phyloP scores from a whole-genome alignment of 768 basidiomycete genomes.

The Macrolepiota albuminosa region DNA sequence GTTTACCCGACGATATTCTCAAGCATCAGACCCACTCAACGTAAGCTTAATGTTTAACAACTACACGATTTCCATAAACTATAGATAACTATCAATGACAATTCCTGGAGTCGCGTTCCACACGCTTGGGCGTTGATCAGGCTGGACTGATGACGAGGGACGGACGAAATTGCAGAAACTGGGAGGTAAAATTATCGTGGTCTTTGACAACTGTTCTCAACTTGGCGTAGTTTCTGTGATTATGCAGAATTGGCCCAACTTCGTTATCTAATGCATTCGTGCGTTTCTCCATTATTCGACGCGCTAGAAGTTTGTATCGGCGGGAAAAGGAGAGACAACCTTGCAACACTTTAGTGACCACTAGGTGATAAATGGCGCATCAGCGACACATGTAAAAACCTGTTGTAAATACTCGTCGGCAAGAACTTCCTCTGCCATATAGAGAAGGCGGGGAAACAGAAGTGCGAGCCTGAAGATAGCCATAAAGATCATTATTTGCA shows the following conservation, averaged over 20 bases:
- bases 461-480: too few species aligned
- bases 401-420: too few species aligned
- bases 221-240: background rate
- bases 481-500: too few species aligned
- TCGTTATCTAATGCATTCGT: background rate
- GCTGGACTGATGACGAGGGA: background rate
- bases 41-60: background rate
- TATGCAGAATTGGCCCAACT: background rate
- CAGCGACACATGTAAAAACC: too few species aligned
- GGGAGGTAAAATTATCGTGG: background rate
- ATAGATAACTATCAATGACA: background rate
- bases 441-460: too few species aligned
- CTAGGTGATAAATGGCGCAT: too few species aligned
- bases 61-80: background rate
- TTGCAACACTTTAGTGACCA: background rate
- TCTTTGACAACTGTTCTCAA: too few species aligned
- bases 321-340: background rate
- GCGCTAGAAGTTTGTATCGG: background rate
- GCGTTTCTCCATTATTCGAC: background rate
- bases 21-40: background rate
- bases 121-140: background rate
- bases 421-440: too few species aligned
- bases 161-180: background rate
- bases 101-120: background rate
- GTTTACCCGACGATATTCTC: background rate